phyloP scores from a whole-genome alignment of 192 early-diverging fungal species.

The Cladochytrium replicatum region DNA sequence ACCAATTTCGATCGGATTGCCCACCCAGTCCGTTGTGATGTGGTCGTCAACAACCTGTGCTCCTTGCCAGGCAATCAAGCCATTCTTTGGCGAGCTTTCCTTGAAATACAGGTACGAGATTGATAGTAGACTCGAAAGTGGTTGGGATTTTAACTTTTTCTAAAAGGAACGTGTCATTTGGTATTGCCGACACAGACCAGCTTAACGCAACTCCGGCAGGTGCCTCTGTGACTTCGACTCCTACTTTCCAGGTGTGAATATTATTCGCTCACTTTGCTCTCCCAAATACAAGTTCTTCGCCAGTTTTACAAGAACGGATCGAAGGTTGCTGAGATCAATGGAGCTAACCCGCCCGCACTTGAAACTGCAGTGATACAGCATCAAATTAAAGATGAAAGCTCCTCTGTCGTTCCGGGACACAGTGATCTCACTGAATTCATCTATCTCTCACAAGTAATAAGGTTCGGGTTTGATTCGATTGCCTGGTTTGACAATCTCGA shows the following conservation, averaged over 20 bases:
- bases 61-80: too few species aligned
- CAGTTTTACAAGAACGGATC: constrained; percentile 62
- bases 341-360: constrained; percentile 62
- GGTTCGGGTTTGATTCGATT: constrained; percentile 20
- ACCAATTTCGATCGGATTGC: too few species aligned
- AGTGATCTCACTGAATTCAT: background rate
- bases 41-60: too few species aligned
- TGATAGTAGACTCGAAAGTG: too few species aligned
- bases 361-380: constrained; percentile 45
- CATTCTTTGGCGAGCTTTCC: too few species aligned
- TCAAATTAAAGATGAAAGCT: too few species aligned
- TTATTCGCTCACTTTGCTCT: background rate
- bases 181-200: too few species aligned
- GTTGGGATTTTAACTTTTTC: too few species aligned
- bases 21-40: too few species aligned
- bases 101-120: too few species aligned
- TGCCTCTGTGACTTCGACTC: constrained; percentile 48
- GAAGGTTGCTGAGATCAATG: constrained; percentile 68
- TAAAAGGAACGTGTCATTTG: too few species aligned
- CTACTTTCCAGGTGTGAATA: constrained; percentile 58
- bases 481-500: constrained; percentile 23
- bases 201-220: too few species aligned
- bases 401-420: background rate
- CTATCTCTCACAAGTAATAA: background rate
- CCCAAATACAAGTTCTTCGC: background rate